Evolutionary conservation across 225 moss, liverwort and hornwort species (phyloP).

Genomic region (Pleurozium schreberi): DNA sequence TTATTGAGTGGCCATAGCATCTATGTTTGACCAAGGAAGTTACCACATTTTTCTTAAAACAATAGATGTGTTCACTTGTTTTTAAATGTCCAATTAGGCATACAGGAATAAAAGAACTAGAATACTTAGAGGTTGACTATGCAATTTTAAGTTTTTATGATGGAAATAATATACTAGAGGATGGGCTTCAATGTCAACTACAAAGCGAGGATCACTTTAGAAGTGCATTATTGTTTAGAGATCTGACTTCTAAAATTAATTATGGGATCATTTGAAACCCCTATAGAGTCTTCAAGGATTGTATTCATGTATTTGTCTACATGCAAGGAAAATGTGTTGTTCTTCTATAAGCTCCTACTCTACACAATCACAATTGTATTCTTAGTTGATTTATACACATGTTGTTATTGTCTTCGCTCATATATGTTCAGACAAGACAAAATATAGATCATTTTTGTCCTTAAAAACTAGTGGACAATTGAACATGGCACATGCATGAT

Average conservation of each 20-base stretch:
- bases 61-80: background rate
- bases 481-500: background rate
- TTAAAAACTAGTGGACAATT: background rate
- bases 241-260: no score
- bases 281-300: no score
- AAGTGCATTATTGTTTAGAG: background rate
- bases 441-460: background rate
- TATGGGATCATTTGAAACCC: no score
- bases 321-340: background rate
- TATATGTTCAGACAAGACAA: background rate
- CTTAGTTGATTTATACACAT: background rate
- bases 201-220: background rate
- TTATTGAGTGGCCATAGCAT: background rate
- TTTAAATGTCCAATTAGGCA: background rate
- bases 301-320: rapidly evolving
- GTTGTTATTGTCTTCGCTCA: background rate
- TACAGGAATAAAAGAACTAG: background rate
- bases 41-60: background rate
- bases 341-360: no score
- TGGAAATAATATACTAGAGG: background rate
- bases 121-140: background rate
- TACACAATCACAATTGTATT: background rate
- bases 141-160: background rate
- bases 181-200: background rate
- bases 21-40: background rate